Conservation (phyloP, 2,329 filamentous ascomycete genomes). For the Talaromyces amestolkiae region DNA sequence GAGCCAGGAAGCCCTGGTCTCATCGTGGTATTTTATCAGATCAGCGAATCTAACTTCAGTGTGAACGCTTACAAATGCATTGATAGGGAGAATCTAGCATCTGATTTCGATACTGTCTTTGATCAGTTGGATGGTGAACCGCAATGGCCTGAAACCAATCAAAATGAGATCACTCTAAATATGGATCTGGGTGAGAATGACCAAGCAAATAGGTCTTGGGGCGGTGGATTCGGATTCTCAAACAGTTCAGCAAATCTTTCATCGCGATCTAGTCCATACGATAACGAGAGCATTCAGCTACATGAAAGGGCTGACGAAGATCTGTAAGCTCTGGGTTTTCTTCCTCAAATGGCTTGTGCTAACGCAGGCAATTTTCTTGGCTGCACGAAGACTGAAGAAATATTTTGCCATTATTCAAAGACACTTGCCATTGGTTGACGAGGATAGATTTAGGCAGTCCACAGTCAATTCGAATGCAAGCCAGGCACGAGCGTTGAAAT, state of each 20-base stretch:
- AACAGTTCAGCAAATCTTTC: too few relatives aligned
- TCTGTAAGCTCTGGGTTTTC: not conserved
- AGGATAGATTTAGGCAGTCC: not conserved
- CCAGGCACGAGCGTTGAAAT: not conserved
- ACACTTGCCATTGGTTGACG: not conserved
- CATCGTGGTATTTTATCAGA: not conserved
- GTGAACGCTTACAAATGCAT: not conserved
- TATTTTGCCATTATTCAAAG: not conserved
- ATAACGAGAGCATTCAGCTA: too few relatives aligned
- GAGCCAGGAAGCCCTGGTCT: not conserved
- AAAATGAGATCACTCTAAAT: not conserved
- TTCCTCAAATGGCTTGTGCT: not conserved
- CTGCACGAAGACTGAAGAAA: not conserved
- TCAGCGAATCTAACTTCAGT: not conserved
- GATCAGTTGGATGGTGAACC: not conserved
- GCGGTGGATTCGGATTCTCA: too few relatives aligned
- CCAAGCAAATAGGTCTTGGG: too few relatives aligned
- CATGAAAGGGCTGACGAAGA: not conserved
- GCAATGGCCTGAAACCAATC: not conserved
- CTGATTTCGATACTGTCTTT: not conserved
- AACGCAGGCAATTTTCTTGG: not conserved
- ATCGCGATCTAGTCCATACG: too few relatives aligned
- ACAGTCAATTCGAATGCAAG: not conserved
- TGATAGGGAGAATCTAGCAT: not conserved
- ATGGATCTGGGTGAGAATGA: not conserved